Percentiles rank a stretch among this genome's conserved stretches.
Conservation (phyloP, 192 early-diverging fungal genomes). For the Fimicolochytrium jonesii region DNA sequence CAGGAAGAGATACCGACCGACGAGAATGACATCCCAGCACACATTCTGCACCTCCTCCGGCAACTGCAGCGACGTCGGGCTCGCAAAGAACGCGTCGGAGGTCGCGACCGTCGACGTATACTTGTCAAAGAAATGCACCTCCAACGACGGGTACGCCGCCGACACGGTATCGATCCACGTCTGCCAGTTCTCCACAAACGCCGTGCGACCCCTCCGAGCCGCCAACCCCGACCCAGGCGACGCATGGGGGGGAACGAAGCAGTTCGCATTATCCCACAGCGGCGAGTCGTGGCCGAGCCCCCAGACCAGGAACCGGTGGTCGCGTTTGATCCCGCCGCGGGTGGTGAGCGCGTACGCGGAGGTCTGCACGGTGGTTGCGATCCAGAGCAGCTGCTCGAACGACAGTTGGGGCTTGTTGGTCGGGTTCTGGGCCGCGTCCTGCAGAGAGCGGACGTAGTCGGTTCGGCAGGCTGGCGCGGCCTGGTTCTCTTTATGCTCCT, state of each 20-base stretch:
- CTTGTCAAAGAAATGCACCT: not conserved
- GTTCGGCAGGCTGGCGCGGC: not conserved
- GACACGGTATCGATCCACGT: not conserved
- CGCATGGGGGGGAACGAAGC: no score
- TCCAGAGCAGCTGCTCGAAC: not conserved
- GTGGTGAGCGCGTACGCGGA: not conserved
- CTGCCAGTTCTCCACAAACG: no score
- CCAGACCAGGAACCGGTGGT: not conserved
- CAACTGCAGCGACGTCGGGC: not conserved
- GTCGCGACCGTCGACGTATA: not conserved
- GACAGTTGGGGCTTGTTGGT: not conserved
- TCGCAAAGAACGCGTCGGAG: not conserved
- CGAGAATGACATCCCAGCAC: slow-evolving; percentile 1
- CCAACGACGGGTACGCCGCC: not conserved
- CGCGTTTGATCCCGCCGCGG: not conserved
- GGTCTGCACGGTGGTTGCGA: not conserved
- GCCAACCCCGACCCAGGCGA: no score
- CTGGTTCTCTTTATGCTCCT: not conserved
- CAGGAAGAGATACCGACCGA: not conserved
- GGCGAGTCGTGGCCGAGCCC: not conserved
- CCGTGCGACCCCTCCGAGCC: no score
- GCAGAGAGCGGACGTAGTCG: not conserved
- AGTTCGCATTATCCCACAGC: no score
- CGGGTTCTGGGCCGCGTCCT: not conserved
- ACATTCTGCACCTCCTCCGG: not conserved